These are phyloP conservation scores for Leccinum obscurum DNA, from an alignment of 768 basidiomycete genomes.

Conservation along the genomic window DNA sequence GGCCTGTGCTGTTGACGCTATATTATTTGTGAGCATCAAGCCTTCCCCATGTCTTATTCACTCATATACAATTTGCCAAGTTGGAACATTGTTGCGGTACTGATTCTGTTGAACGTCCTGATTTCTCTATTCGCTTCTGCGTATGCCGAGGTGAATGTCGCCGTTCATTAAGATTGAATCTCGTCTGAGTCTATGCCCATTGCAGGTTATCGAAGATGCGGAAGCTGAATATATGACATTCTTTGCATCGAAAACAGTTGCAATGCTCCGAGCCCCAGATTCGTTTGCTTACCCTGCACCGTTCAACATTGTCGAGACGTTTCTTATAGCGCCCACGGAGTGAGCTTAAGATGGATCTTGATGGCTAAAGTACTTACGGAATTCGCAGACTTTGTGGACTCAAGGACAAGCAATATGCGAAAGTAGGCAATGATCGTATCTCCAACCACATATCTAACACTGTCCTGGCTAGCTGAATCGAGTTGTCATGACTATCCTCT, in stretches of 20 bases:
- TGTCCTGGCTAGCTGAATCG: constrained; percentile 61
- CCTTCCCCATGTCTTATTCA: background rate
- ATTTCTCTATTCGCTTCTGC: constrained; percentile 96
- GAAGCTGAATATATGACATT: constrained; percentile 90
- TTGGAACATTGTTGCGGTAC: constrained; percentile 81
- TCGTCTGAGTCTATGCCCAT: constrained; percentile 4
- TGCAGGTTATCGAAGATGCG: constrained; percentile 76
- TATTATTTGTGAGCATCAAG: constrained; percentile 71
- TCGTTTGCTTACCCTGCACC: constrained; percentile 85
- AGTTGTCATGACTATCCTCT: constrained; percentile 73
- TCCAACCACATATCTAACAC: constrained; percentile 2
- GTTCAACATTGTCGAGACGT: constrained; percentile 83
- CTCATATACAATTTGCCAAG: constrained; percentile 33
- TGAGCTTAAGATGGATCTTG: constrained; percentile 39
- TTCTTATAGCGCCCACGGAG: constrained; percentile 87
- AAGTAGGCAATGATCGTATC: constrained; percentile 35
- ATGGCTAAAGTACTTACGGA: constrained; percentile 4
- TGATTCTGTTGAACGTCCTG: constrained; percentile 89
- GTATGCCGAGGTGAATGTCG: constrained; percentile 73
- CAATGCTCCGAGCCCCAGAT: constrained; percentile 85
- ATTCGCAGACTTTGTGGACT: constrained; percentile 45
- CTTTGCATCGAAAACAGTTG: constrained; percentile 84
- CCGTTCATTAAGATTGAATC: background rate
- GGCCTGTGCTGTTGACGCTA: constrained; percentile 60
- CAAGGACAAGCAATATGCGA: constrained; percentile 55